These are phyloP conservation scores for Heritiera littoralis DNA, from an alignment of 345 rosid genomes.

Conservation along the genomic window DNA sequence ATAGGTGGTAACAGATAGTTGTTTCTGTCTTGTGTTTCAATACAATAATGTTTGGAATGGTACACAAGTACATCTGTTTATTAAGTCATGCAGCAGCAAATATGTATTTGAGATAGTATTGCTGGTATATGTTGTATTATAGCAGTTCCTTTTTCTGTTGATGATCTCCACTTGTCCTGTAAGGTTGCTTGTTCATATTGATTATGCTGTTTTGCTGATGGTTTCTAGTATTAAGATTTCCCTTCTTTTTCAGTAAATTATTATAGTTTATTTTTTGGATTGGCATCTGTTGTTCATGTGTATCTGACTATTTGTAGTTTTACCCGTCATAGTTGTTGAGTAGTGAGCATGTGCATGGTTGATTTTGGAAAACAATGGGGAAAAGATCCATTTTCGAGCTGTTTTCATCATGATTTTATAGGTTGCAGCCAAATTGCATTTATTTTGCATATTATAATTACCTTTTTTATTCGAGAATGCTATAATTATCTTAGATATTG, in stretches of 20 bases:
- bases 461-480: neutral
- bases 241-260: too few relatives aligned
- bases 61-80: neutral
- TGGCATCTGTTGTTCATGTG: neutral
- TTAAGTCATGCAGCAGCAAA: neutral
- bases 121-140: neutral
- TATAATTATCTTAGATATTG: neutral
- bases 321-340: neutral
- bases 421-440: neutral
- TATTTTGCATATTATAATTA: too few relatives aligned
- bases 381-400: neutral
- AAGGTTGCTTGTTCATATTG: neutral
- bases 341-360: neutral
- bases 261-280: too few relatives aligned
- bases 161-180: neutral
- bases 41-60: neutral
- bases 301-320: neutral
- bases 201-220: too few relatives aligned
- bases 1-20: neutral
- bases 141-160: neutral
- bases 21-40: neutral
- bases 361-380: neutral
- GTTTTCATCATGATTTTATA: neutral
- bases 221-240: neutral
- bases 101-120: neutral